Base-by-base conservation (phyloP, 1,139 yeast species). In the Yamadazyma friedrichii region DNA sequence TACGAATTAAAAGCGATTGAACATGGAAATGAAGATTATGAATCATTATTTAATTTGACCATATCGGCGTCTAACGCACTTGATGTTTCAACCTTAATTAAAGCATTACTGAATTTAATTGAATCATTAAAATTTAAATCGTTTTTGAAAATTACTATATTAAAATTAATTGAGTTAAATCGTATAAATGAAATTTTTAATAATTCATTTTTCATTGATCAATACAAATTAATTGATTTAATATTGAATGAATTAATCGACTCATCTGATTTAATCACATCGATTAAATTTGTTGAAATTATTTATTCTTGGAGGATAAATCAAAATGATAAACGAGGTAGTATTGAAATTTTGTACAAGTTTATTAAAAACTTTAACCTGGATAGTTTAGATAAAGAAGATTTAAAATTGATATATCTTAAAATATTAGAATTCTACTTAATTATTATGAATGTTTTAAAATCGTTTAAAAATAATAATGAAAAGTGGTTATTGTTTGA, bases 301-400 rank as follows among this genome's bases (percentile, higher is more conserved):
- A 59, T 78, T 40, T 80, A 78, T 52, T 63, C 84, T 0, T 76
- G 83, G 74, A 72, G 87, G 49, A 54, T 71, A 33, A 56, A 33
- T 6, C 64, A 54, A 62, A 58, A 56, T 10, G 82, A 80, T 54
- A 72, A 65, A 47, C 61, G 85, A 49, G 78, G 80, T 5, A 78
- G 86, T 1, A 62, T 73, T 22, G 84, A 82, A 50, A 66, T 84
- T 1, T 61, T 82, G 39, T 80, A 80, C 51, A 62, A 69, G 43
- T 80, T 77, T 51, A 77, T 81, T 33, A 61, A 64, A 9, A 59
- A 76, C 32, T 70, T 70, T 53, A 62, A 59, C 15, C 43, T 53
- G 15, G 56, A 53, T 15, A 49, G 54, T 26, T 32, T 43, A 16
- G 36, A 44, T 2, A 6, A 10, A 3, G 36, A 28, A 10, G 26